A percentile compares a stretch with the other conserved stretches of the same genome.
These are phyloP conservation scores for Pleurostoma richardsiae DNA, from an alignment of 2,329 filamentous ascomycete species.

Conservation along the genomic window DNA sequence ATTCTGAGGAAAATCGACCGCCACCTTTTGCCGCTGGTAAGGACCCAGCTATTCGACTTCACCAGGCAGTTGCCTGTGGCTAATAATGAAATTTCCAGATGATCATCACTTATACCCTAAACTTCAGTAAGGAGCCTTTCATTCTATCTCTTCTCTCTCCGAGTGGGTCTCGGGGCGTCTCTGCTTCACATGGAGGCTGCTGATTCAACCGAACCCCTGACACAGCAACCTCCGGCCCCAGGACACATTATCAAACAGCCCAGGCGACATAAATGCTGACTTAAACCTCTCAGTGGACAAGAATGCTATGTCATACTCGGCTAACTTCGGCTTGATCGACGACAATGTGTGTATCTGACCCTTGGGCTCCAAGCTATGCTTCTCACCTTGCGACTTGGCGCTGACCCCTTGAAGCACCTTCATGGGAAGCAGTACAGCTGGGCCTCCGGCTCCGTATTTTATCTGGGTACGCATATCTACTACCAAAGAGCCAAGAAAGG, in stretches of 20 bases:
- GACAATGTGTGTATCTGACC: conserved; percentile 10
- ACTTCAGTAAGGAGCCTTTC: not conserved
- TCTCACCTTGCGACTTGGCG: not conserved
- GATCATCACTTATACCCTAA: not conserved
- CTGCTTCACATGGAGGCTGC: too few relatives aligned
- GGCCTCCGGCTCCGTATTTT: conserved; percentile 8
- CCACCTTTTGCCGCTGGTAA: conserved; percentile 15
- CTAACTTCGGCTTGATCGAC: conserved; percentile 12
- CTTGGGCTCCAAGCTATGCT: too few relatives aligned
- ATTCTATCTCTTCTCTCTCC: too few relatives aligned
- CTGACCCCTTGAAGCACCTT: conserved; percentile 2
- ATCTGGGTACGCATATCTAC: not conserved
- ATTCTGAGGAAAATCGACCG: conserved; percentile 16
- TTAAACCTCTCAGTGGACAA: not conserved
- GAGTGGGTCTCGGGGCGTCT: too few relatives aligned
- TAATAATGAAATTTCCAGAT: not conserved
- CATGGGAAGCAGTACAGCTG: conserved; percentile 5
- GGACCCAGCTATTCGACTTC: not conserved
- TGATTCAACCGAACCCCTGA: too few relatives aligned
- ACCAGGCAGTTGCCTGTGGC: too few relatives aligned
- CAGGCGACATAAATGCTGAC: not conserved
- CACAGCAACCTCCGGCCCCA: too few relatives aligned
- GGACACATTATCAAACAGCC: too few relatives aligned
- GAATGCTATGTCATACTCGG: conserved; percentile 13
- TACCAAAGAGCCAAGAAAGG: too few relatives aligned